Percentiles rank a stretch among this genome's conserved stretches.
phyloP scores from a whole-genome alignment of 176 grass and related monocot genomes.

The Alloteropsis semialata region DNA sequence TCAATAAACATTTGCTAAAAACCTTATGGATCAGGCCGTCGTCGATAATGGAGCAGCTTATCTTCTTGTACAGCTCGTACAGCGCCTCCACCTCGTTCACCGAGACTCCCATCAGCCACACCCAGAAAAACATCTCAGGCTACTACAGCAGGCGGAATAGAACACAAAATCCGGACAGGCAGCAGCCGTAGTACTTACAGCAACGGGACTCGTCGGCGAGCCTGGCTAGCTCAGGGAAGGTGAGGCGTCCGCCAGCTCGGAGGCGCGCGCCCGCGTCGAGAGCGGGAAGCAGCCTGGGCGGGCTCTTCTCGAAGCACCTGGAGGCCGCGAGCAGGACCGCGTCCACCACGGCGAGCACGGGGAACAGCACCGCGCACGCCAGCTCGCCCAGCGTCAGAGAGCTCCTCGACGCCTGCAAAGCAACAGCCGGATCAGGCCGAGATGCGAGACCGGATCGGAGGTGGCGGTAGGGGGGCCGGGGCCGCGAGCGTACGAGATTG shows the following conservation, averaged over 20 bases:
- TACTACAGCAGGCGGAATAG: background rate
- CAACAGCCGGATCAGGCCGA: background rate
- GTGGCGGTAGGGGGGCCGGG: no score
- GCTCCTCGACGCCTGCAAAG: constrained; percentile 38
- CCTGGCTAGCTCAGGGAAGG: constrained; percentile 21
- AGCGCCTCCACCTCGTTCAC: constrained; percentile 59
- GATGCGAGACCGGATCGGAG: background rate
- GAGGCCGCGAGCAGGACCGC: constrained; percentile 19
- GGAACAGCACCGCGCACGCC: constrained; percentile 42
- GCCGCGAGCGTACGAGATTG: background rate
- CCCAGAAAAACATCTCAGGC: background rate
- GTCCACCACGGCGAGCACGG: constrained; percentile 43
- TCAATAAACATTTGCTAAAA: background rate
- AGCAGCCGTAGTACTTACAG: constrained; percentile 33
- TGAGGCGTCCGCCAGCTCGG: background rate
- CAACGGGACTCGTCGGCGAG: constrained; percentile 50
- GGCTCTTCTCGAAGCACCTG: constrained; percentile 43
- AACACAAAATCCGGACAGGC: background rate
- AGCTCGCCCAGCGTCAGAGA: constrained; percentile 44
- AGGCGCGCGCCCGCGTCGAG: background rate
- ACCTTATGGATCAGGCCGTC: constrained; percentile 56
- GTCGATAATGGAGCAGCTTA: constrained; percentile 51
- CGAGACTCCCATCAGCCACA: constrained; percentile 29
- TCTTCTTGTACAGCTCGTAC: constrained; percentile 53
- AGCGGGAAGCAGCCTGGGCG: background rate